Conservation (phyloP, 2,329 filamentous ascomycete genomes). For the Colletotrichum siamense region DNA sequence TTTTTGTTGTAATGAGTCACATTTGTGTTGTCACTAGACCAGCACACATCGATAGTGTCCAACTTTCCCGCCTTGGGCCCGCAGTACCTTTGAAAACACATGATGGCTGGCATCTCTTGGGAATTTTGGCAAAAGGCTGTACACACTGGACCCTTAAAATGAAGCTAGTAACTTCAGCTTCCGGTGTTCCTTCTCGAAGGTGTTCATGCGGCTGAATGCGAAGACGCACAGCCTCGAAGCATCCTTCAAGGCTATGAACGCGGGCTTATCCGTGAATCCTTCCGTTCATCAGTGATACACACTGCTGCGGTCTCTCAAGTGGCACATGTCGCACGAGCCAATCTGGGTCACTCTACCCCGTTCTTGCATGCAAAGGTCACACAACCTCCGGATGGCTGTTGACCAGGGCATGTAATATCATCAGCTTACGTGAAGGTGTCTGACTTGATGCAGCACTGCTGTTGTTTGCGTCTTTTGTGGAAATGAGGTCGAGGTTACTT, state of each 20-base stretch:
- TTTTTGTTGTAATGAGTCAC: background rate
- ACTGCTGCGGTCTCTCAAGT: background rate
- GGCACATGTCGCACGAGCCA: background rate
- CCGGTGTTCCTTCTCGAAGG: background rate
- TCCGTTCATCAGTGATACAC: background rate
- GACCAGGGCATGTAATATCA: background rate
- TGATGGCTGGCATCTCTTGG: background rate
- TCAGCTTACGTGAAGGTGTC: background rate
- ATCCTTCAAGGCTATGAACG: background rate
- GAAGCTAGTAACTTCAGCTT: background rate
- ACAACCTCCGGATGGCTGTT: background rate
- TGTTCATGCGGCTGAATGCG: background rate
- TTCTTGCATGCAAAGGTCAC: background rate
- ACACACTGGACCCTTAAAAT: background rate
- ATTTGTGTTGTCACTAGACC: background rate
- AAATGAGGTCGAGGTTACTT: background rate
- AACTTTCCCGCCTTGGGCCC: rapidly evolving
- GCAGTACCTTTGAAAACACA: background rate
- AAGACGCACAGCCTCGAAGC: background rate
- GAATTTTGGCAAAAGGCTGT: background rate
- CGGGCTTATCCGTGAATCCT: background rate
- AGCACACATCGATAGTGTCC: rapidly evolving
- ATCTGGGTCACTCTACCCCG: background rate
- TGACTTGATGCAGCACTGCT: background rate
- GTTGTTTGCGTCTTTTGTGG: rapidly evolving